A percentile compares a stretch with the other conserved stretches of the same genome.
phyloP scores from a whole-genome alignment of 139 green algal species.

The Pseudopediastrum boryanum region DNA sequence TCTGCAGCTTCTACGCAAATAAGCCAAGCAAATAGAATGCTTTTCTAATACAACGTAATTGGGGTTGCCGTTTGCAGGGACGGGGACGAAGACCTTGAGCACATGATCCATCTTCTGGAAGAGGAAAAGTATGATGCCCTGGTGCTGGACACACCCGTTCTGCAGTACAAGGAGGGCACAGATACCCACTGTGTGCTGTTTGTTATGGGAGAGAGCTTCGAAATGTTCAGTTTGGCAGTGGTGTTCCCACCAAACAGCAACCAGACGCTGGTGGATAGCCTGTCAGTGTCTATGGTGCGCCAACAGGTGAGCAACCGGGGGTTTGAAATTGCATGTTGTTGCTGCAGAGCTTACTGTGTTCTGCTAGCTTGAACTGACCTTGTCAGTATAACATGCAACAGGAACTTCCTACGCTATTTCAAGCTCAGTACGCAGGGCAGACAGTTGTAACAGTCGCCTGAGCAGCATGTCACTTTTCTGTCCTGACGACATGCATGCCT shows the following conservation, averaged over 20 bases:
- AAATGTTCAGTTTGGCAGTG: conserved; percentile 29
- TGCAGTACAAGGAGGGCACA: conserved; percentile 22
- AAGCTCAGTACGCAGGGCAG: too few species aligned
- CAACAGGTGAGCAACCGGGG: conserved; percentile 36
- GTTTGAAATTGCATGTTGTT: too few species aligned
- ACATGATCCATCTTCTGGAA: conserved; percentile 11
- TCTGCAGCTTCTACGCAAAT: too few species aligned
- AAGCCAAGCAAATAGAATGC: too few species aligned
- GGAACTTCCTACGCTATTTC: too few species aligned
- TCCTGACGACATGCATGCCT: too few species aligned
- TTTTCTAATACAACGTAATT: too few species aligned
- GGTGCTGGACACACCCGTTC: conserved; percentile 24
- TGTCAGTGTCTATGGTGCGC: conserved; percentile 19
- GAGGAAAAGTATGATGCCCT: conserved; percentile 6
- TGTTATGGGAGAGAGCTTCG: conserved; percentile 20
- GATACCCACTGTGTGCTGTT: conserved; percentile 24
- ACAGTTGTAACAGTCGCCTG: too few species aligned
- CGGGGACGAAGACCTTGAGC: background rate
- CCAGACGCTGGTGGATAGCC: background rate
- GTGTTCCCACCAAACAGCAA: conserved; percentile 9
- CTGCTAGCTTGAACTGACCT: too few species aligned
- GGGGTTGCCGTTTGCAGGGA: conserved; percentile 11
- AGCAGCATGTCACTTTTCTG: too few species aligned
- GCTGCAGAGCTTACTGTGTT: too few species aligned
- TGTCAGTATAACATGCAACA: too few species aligned